These are phyloP conservation scores for Neurospora sp. DNA, from an alignment of 495 filamentous ascomycete species.

Conservation along the genomic window DNA sequence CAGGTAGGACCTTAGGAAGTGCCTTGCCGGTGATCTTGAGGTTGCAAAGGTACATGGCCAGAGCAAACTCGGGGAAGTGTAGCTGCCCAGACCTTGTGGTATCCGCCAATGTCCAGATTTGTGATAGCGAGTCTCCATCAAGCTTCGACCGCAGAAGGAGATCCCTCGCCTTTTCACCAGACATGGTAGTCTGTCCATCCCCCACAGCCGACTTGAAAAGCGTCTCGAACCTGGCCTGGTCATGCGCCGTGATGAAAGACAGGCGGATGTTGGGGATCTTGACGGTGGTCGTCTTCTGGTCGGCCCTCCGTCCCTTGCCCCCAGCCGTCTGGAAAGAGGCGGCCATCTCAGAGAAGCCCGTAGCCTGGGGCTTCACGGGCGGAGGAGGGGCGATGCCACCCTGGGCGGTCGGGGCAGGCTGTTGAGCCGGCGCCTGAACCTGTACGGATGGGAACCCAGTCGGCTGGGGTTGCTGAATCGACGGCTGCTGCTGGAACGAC, in stretches of 20 bases:
- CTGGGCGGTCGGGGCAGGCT: conserved; percentile 15
- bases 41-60: conserved; percentile 99
- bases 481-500: conserved; percentile 28
- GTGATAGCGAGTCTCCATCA: conserved; percentile 67
- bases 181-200: conserved; percentile 70
- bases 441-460: conserved; percentile 28
- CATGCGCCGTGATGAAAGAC: conserved; percentile 89
- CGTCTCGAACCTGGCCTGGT: conserved; percentile 97
- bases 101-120: conserved; percentile 94
- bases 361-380: conserved; percentile 57
- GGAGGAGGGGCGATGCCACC: conserved; percentile 27
- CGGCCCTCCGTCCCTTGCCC: conserved; percentile 33
- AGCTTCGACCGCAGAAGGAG: conserved; percentile 81
- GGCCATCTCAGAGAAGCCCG: conserved; percentile 71
- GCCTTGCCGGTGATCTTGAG: conserved; percentile 79
- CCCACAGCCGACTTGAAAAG: conserved; percentile 94
- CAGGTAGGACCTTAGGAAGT: conserved; percentile 64
- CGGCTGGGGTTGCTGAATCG: conserved; percentile 33
- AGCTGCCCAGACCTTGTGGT: conserved; percentile 94
- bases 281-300: conserved; percentile 24
- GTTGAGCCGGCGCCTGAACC: conserved; percentile 15
- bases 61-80: conserved; percentile 94
- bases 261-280: conserved; percentile 94
- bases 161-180: conserved; percentile 85
- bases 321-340: conserved; percentile 65